These are phyloP conservation scores for Rosa chinensis DNA, from an alignment of 306 rosid genomes.

Conservation along the genomic window DNA sequence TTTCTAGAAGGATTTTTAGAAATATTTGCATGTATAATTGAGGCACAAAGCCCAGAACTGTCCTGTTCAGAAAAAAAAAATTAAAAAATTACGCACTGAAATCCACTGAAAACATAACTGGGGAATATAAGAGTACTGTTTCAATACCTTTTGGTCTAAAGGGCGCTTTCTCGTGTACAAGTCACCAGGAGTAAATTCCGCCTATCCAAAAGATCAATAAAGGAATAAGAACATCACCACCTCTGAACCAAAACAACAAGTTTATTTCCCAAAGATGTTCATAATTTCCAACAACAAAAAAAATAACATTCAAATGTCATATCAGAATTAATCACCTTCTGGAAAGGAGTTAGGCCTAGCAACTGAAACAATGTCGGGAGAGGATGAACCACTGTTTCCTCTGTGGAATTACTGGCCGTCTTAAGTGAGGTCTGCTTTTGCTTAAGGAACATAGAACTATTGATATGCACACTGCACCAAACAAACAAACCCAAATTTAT, in stretches of 20 bases:
- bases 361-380: slow-evolving; percentile 77
- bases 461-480: slow-evolving; percentile 61
- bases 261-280: slow-evolving; percentile 2
- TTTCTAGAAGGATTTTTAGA: slow-evolving; percentile 53
- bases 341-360: slow-evolving; percentile 71
- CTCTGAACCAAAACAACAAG: slow-evolving; percentile 16
- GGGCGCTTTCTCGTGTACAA: slow-evolving; percentile 78
- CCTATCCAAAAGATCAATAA: slow-evolving; percentile 41
- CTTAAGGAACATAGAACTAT: slow-evolving; percentile 67
- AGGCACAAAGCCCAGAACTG: slow-evolving; percentile 45
- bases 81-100: slow-evolving; percentile 9
- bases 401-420: slow-evolving; percentile 58
- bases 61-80: slow-evolving; percentile 35
- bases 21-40: slow-evolving; percentile 34
- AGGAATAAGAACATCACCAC: slow-evolving; percentile 17
- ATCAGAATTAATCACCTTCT: slow-evolving; percentile 57
- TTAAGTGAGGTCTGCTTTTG: slow-evolving; percentile 68
- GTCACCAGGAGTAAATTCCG: slow-evolving; percentile 78
- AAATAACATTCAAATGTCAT: neutral
- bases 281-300: neutral
- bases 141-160: slow-evolving; percentile 54
- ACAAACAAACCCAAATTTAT: slow-evolving; percentile 10
- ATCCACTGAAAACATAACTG: slow-evolving; percentile 10
- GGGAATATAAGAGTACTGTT: slow-evolving; percentile 7
- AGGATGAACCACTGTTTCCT: slow-evolving; percentile 82